A percentile compares a stretch with the other conserved stretches of the same genome.
phyloP scores from a whole-genome alignment of 768 basidiomycete species.

The Tylopilus cervinicoccineus region DNA sequence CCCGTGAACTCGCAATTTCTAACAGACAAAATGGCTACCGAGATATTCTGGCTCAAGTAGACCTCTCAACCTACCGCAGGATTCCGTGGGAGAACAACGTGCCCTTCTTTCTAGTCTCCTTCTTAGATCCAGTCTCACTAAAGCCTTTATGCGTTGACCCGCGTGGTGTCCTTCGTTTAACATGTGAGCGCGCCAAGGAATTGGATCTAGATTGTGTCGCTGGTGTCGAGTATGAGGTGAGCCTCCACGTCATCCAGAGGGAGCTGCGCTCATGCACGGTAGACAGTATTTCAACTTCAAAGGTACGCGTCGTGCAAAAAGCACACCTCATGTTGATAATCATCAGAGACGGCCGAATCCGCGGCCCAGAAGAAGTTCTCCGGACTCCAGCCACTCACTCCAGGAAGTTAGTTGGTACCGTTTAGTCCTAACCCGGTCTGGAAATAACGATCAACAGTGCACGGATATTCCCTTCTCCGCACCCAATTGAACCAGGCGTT shows the following conservation, averaged over 20 bases:
- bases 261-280: slow-evolving; percentile 4
- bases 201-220: slow-evolving; percentile 63
- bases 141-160: slow-evolving; percentile 80
- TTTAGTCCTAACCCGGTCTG: background rate
- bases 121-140: slow-evolving; percentile 82
- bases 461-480: slow-evolving; percentile 91
- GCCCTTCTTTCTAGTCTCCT: slow-evolving; percentile 91
- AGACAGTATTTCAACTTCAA: slow-evolving; percentile 91
- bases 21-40: slow-evolving; percentile 91
- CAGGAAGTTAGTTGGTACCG: slow-evolving; percentile 69
- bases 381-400: slow-evolving; percentile 74
- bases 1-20: slow-evolving; percentile 82
- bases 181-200: slow-evolving; percentile 46
- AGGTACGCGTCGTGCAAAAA: slow-evolving; percentile 41
- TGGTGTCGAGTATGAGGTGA: slow-evolving; percentile 93
- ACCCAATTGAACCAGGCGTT: slow-evolving; percentile 88
- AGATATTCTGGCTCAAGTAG: slow-evolving; percentile 83
- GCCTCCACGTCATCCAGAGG: slow-evolving; percentile 1
- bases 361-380: slow-evolving; percentile 75
- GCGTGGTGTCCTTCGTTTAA: slow-evolving; percentile 67
- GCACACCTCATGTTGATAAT: background rate
- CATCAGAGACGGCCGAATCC: slow-evolving; percentile 73
- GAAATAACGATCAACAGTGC: slow-evolving; percentile 54
- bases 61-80: slow-evolving; percentile 81
- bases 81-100: slow-evolving; percentile 91